Percentiles rank a stretch among this genome's conserved stretches.
phyloP scores from a whole-genome alignment of 2,329 filamentous ascomycete genomes.

The Aspergillus sp. region DNA sequence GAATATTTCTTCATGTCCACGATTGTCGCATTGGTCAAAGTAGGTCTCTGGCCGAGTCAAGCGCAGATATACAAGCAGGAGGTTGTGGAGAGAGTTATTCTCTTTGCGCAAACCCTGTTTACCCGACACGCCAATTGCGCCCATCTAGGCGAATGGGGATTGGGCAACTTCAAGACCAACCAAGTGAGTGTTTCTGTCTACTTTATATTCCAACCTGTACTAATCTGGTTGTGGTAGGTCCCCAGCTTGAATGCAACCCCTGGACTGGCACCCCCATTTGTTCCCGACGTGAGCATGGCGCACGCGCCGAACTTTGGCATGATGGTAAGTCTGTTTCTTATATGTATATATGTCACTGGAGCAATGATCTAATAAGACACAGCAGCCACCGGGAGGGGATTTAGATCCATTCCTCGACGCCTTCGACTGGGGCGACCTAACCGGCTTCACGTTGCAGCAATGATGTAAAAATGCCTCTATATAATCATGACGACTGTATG shows the following conservation, averaged over 20 bases:
- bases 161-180: slow-evolving; percentile 36
- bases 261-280: slow-evolving; percentile 24
- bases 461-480: background rate
- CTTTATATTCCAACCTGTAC: background rate
- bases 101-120: slow-evolving; percentile 40
- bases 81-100: slow-evolving; percentile 39
- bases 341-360: background rate
- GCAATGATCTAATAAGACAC: slow-evolving; percentile 10
- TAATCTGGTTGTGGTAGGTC: slow-evolving; percentile 13
- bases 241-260: slow-evolving; percentile 26
- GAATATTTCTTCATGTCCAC: slow-evolving; percentile 45
- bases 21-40: slow-evolving; percentile 37
- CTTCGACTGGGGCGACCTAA: slow-evolving; percentile 39
- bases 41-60: slow-evolving; percentile 37
- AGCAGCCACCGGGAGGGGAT: slow-evolving; percentile 28
- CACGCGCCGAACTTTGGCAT: slow-evolving; percentile 27
- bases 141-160: slow-evolving; percentile 31
- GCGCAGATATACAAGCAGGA: slow-evolving; percentile 38
- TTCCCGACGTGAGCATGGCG: slow-evolving; percentile 27
- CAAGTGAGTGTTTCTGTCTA: slow-evolving; percentile 22
- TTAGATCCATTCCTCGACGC: slow-evolving; percentile 39
- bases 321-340: slow-evolving; percentile 24
- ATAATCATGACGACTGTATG: background rate
- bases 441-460: slow-evolving; percentile 30
- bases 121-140: slow-evolving; percentile 36